phyloP scores from a whole-genome alignment of 192 early-diverging fungal species.

The Coemansia nantahalensis region DNA sequence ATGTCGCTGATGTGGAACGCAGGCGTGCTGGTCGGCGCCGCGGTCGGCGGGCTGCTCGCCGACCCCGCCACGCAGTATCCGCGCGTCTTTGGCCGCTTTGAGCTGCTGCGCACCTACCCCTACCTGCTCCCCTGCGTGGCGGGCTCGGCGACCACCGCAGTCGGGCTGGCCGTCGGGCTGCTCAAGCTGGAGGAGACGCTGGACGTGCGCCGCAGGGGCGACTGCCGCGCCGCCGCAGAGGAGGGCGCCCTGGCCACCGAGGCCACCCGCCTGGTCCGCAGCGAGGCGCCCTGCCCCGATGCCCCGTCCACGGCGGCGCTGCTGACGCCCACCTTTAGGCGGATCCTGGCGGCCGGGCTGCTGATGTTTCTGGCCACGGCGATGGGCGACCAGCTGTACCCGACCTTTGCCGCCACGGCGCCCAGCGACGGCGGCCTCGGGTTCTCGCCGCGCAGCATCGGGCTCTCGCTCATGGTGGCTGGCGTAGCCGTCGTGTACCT shows the following conservation, averaged over 20 bases:
- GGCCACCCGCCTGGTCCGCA: slow-evolving; percentile 6
- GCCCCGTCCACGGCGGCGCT: neutral
- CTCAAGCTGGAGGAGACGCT: slow-evolving; percentile 66
- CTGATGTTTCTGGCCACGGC: slow-evolving; percentile 19
- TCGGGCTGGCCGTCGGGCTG: slow-evolving; percentile 64
- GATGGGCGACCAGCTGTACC: slow-evolving; percentile 36
- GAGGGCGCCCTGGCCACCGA: neutral
- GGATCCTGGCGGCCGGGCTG: slow-evolving; percentile 22
- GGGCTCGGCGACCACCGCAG: slow-evolving; percentile 58
- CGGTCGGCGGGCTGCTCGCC: slow-evolving; percentile 73
- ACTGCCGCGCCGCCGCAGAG: neutral
- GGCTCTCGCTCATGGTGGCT: slow-evolving; percentile 47
- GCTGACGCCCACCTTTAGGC: slow-evolving; percentile 17
- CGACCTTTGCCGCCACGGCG: slow-evolving; percentile 45
- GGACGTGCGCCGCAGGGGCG: neutral
- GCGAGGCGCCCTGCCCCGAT: neutral
- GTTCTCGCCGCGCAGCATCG: slow-evolving; percentile 49
- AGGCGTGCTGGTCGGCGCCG: slow-evolving; percentile 62
- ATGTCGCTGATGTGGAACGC: slow-evolving; percentile 68
- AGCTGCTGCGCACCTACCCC: slow-evolving; percentile 65
- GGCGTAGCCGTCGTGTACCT: slow-evolving; percentile 45
- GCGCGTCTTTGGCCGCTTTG: slow-evolving; percentile 54
- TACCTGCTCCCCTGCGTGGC: slow-evolving; percentile 85
- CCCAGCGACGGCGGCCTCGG: slow-evolving; percentile 55
- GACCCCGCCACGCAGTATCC: slow-evolving; percentile 69